Percentiles rank a stretch among this genome's conserved stretches.
Conservation (phyloP, 306 rosid species). For the Spatholobus suberectus region DNA sequence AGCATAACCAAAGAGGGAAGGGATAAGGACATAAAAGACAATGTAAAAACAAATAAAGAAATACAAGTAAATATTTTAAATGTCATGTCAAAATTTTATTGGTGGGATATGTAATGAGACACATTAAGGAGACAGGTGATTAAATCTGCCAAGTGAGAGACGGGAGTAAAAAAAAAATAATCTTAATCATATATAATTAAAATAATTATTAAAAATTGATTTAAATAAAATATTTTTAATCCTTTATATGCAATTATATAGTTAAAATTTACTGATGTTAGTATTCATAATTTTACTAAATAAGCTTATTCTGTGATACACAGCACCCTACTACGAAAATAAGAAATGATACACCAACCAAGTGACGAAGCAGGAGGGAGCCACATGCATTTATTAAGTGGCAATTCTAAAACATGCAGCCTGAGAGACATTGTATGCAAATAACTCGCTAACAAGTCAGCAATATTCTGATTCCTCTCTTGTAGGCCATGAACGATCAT, state of each 20-base stretch:
- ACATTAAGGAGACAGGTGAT: too few species aligned
- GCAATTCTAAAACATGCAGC: constrained; percentile 6
- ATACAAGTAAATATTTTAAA: too few species aligned
- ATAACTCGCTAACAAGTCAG: not conserved
- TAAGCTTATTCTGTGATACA: not conserved
- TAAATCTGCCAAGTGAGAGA: too few species aligned
- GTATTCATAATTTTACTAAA: not conserved
- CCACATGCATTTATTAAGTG: constrained; percentile 17
- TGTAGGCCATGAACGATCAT: constrained; percentile 9
- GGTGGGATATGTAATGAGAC: too few species aligned
- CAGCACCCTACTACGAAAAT: not conserved
- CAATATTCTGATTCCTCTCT: constrained; percentile 19
- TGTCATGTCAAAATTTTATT: too few species aligned
- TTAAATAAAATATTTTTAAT: not conserved
- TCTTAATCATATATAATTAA: too few species aligned
- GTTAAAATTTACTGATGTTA: not conserved
- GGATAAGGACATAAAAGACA: too few species aligned
- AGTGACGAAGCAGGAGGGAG: not conserved
- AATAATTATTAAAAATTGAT: not conserved
- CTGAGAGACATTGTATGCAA: not conserved
- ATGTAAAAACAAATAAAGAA: too few species aligned
- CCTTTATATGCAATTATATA: not conserved
- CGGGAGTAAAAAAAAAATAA: too few species aligned
- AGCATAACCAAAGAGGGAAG: too few species aligned
- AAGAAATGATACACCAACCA: not conserved